phyloP scores from a whole-genome alignment of 345 rosid genomes.

The Luvunga scandens region DNA sequence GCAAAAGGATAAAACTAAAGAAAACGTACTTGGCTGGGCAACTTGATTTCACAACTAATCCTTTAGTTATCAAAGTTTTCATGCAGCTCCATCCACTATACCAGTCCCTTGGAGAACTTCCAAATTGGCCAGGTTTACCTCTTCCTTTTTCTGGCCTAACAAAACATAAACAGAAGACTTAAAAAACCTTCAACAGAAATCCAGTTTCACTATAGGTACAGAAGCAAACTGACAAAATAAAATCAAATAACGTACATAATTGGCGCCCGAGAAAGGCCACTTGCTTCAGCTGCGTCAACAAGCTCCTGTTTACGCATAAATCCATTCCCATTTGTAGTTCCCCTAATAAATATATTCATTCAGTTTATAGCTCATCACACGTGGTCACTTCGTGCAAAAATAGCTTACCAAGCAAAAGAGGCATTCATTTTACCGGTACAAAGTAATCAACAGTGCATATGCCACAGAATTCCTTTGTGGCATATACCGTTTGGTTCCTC shows the following conservation, averaged over 20 bases:
- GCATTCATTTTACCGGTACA: slow-evolving; percentile 53
- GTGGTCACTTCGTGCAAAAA: neutral
- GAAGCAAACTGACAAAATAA: slow-evolving; percentile 3
- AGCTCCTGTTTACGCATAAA: slow-evolving; percentile 85
- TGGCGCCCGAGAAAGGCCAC: slow-evolving; percentile 83
- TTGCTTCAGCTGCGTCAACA: slow-evolving; percentile 90
- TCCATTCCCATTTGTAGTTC: slow-evolving; percentile 55
- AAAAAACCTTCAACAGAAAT: slow-evolving; percentile 13
- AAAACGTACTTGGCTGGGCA: slow-evolving; percentile 81
- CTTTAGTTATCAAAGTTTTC: slow-evolving; percentile 72
- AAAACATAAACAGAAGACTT: slow-evolving; percentile 8
- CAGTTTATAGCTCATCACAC: slow-evolving; percentile 12
- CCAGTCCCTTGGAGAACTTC: slow-evolving; percentile 80
- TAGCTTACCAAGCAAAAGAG: neutral
- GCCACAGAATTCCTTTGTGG: slow-evolving; percentile 85
- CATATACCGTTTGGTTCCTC: slow-evolving; percentile 52
- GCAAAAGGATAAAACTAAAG: neutral
- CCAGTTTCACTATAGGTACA: neutral
- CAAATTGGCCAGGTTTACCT: slow-evolving; percentile 65
- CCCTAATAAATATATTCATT: slow-evolving; percentile 38
- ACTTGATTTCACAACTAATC: slow-evolving; percentile 86
- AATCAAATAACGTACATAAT: slow-evolving; percentile 49
- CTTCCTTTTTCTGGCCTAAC: slow-evolving; percentile 83
- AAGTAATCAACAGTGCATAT: slow-evolving; percentile 74
- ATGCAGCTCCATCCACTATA: slow-evolving; percentile 96